Evolutionary conservation across 2,329 filamentous ascomycete species (phyloP).

Genomic region (Lasiodiplodia sp.): DNA sequence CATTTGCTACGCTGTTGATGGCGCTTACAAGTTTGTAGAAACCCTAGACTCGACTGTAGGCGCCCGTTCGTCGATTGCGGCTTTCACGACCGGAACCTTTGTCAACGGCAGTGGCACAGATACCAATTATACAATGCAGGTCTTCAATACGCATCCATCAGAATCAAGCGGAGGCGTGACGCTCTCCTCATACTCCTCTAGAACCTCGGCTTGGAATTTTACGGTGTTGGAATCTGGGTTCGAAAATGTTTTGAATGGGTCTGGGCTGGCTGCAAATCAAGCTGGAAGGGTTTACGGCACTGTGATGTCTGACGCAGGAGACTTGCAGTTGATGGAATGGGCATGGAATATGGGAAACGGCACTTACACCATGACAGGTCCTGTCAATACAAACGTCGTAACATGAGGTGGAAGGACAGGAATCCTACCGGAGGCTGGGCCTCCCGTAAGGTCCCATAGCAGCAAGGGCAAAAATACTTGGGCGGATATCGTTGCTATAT

Average conservation of each 20-base stretch:
- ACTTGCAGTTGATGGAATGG: not conserved
- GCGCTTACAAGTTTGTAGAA: not conserved
- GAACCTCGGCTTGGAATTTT: not conserved
- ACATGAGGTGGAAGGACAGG: not conserved
- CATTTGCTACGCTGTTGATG: not conserved
- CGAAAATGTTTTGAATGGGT: not conserved
- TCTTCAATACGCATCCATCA: not conserved
- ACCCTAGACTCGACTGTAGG: not conserved
- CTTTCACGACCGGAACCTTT: not conserved
- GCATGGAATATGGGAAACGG: not conserved
- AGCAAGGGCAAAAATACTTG: no score
- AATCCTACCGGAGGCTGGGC: no score
- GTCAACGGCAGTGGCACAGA: not conserved
- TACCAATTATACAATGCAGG: not conserved
- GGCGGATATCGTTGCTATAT: not conserved
- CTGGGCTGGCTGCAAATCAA: not conserved
- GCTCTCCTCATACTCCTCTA: not conserved
- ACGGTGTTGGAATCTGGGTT: not conserved
- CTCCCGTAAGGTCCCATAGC: no score
- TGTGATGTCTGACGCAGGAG: not conserved
- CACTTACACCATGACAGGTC: not conserved
- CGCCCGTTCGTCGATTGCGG: not conserved
- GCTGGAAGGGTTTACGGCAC: slow-evolving; percentile 5
- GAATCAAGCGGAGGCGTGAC: not conserved
- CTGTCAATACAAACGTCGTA: not conserved